Evolutionary conservation across 2,329 filamentous ascomycete species (phyloP), one percentile per base, ranked within the genome.

Genomic region (Allantophomopsis cytisporea): DNA sequence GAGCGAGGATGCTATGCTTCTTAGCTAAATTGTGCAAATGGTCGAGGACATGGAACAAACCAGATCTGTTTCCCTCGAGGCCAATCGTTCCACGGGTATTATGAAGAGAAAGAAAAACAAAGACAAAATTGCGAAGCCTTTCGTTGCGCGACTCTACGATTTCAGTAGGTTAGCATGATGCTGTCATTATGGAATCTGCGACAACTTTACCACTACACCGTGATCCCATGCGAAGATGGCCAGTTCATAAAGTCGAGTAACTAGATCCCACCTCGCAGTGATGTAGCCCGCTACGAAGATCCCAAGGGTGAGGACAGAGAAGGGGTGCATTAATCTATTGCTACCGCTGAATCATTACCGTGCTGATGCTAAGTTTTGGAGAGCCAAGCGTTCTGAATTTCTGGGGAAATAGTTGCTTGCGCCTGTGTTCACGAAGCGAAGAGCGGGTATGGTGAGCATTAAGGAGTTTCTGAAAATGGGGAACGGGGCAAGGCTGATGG

Each of bases 201-300:
- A 28, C 23, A 28, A 28, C 23, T 81, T 56, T 67, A 94, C 87
- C 59, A 96, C 83, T 54, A 98, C 91, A 58, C 89, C 87, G 84
- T 96, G 85, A 62, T 96, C 84, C 87, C 88, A 95, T 51, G 93
- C 91, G 61, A 96, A 98, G 49, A 94, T 83, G 51, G 86, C 83
- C 54, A 98, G 77, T 65, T 98, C 89, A 80, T 95, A 94, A 54
- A 96, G 73, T 55, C 88, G 81, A 53, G 89, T 95, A 51, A 95
- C 87, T 47, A 98, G 80, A 65, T 96, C 91, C 88, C 91, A 98
- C 71, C 91, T 83, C 59, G 91, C 91, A 65, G 91, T 98, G 62
- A 89, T 96, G 73, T 98, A 98, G 63, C 91, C 91, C 68, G 91
- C 89, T 73, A 96, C 83, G 70, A 98, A 98, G 69, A 98, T 95